phyloP scores from a whole-genome alignment of 805 yeast genomes.

The Lachancea kluyveri region DNA sequence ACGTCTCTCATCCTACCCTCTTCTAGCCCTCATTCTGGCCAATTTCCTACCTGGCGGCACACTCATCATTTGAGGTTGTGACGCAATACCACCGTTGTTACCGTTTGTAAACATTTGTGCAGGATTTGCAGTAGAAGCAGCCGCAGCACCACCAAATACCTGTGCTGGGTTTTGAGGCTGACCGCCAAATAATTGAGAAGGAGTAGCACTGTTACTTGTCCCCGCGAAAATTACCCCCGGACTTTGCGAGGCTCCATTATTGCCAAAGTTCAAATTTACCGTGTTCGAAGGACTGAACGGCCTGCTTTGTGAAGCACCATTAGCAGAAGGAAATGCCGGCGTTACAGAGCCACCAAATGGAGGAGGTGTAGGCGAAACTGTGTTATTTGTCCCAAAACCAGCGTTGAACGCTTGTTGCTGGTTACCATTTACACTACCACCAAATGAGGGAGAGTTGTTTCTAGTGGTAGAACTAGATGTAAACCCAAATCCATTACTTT shows the following conservation, averaged over 20 bases:
- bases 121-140: conserved; percentile 7
- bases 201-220: conserved; percentile 11
- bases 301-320: conserved; percentile 7
- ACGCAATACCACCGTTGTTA: conserved; percentile 1
- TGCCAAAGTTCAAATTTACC: conserved; percentile 24
- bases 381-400: conserved; percentile 5
- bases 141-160: conserved; percentile 10
- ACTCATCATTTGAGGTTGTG: conserved; percentile 7
- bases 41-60: conserved; percentile 19
- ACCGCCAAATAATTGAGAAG: conserved; percentile 13
- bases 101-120: conserved; percentile 4
- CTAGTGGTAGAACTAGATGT: conserved; percentile 8
- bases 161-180: conserved; percentile 5
- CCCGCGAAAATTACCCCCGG: conserved; percentile 8
- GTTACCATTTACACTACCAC: conserved; percentile 14
- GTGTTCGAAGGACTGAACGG: conserved; percentile 22
- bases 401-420: conserved; percentile 7
- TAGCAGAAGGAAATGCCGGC: conserved; percentile 1
- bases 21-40: conserved; percentile 30
- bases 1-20: conserved; percentile 5
- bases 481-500: conserved; percentile 2
- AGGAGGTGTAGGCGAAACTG: conserved; percentile 10
- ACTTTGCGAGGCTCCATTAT: conserved; percentile 7
- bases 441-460: conserved; percentile 18
- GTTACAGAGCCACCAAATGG: conserved; percentile 9